Percentiles rank a stretch among this genome's conserved stretches.
These are phyloP conservation scores for Gossypium bickii DNA, from an alignment of 345 rosid species.

Conservation along the genomic window DNA sequence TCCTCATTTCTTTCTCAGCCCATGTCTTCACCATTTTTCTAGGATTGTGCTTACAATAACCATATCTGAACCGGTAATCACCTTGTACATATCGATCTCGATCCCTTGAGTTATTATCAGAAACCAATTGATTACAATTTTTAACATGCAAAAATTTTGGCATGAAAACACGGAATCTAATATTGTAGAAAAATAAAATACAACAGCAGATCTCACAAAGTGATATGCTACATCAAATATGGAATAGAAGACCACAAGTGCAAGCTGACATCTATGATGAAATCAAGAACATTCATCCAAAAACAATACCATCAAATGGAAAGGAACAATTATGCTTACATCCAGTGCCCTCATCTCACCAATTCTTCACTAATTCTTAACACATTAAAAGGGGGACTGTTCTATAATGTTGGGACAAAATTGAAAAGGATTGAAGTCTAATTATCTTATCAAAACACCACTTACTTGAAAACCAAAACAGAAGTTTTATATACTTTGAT, in stretches of 20 bases:
- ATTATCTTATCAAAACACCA: background rate
- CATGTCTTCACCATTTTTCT: conserved; percentile 97
- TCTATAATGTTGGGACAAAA: background rate
- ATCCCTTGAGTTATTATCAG: conserved; percentile 48
- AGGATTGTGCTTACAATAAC: conserved; percentile 92
- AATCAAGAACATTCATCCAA: background rate
- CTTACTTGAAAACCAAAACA: conserved; percentile 85
- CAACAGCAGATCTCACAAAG: background rate
- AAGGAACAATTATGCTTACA: background rate
- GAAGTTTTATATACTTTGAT: conserved; percentile 94
- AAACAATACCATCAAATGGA: background rate
- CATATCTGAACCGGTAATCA: conserved; percentile 90
- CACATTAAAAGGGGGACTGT: background rate
- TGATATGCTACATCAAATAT: background rate
- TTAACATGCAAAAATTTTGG: background rate
- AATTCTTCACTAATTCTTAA: background rate
- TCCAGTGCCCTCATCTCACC: background rate
- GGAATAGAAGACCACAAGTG: background rate
- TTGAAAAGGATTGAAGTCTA: background rate
- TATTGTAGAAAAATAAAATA: background rate
- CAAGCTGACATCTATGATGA: background rate
- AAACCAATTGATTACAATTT: background rate
- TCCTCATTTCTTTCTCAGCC: conserved; percentile 99
- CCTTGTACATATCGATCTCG: conserved; percentile 97
- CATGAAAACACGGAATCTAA: background rate